These are phyloP conservation scores for Cryphonectria radicalis DNA, from an alignment of 2,329 filamentous ascomycete genomes.

Conservation along the genomic window DNA sequence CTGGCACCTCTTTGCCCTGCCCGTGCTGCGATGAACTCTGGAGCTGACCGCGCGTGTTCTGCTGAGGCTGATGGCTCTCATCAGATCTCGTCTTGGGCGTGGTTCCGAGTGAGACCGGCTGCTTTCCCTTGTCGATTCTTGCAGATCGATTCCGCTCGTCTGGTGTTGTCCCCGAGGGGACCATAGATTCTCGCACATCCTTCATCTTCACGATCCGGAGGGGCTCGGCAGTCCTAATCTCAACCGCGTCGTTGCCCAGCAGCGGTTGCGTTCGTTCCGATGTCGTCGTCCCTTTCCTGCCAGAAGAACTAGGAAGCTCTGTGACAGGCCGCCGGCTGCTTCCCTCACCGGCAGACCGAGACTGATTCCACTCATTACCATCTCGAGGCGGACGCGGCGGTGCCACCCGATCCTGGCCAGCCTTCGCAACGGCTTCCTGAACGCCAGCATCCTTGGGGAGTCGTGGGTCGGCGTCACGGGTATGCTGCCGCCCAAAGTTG, in stretches of 20 bases:
- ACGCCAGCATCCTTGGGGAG: background rate
- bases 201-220: conserved; percentile 11
- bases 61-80: background rate
- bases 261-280: background rate
- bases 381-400: background rate
- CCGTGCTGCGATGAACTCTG: background rate
- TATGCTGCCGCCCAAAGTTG: conserved; percentile 9
- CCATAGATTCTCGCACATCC: background rate
- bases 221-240: conserved; percentile 2
- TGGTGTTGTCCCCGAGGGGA: background rate
- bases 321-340: background rate
- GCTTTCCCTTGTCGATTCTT: background rate
- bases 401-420: background rate
- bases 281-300: background rate
- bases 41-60: background rate
- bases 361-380: background rate
- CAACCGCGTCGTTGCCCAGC: background rate
- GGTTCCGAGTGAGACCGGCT: background rate
- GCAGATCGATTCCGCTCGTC: background rate
- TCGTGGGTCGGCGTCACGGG: conserved; percentile 2
- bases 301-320: background rate
- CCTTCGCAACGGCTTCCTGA: background rate
- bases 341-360: background rate
- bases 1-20: background rate
- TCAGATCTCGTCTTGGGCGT: background rate